These are phyloP conservation scores for Myochromella boudieri DNA, from an alignment of 768 basidiomycete species.

Conservation along the genomic window DNA sequence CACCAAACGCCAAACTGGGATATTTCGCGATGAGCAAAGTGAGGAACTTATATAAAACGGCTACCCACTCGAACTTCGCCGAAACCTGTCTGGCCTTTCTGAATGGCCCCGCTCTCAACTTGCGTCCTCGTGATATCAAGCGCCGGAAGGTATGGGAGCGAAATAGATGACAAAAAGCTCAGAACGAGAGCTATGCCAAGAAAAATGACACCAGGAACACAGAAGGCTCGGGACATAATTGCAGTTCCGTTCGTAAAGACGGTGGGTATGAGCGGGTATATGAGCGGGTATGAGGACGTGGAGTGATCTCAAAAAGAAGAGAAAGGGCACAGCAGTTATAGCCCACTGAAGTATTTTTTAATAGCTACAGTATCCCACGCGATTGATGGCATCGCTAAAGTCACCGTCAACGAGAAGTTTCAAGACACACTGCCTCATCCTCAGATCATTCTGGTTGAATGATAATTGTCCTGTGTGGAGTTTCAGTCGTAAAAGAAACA, in stretches of 20 bases:
- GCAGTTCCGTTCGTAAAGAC: neutral
- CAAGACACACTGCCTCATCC: no score
- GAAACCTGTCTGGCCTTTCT: constrained; percentile 28
- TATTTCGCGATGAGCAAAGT: constrained; percentile 5
- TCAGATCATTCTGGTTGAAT: no score
- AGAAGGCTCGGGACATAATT: constrained; percentile 34
- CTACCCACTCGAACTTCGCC: constrained; percentile 55
- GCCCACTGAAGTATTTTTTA: no score
- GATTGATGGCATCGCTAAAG: neutral
- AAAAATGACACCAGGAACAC: constrained; percentile 60
- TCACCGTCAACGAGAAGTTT: no score
- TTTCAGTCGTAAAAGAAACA: no score
- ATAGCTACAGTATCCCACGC: constrained; percentile 9
- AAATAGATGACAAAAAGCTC: constrained; percentile 67
- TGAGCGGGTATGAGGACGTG: neutral
- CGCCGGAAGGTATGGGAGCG: constrained; percentile 65
- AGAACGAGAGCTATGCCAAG: constrained; percentile 61
- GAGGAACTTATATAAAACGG: constrained; percentile 1
- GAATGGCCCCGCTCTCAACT: constrained; percentile 33
- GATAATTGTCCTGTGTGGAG: no score
- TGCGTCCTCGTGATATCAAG: constrained; percentile 66
- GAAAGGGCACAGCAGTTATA: no score
- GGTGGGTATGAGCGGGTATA: constrained; percentile 4
- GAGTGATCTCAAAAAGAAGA: neutral
- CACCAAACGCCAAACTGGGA: constrained; percentile 73